These are phyloP conservation scores for Phytophthora fragariae DNA, from an alignment of 352 stramenopile genomes.

Conservation along the genomic window DNA sequence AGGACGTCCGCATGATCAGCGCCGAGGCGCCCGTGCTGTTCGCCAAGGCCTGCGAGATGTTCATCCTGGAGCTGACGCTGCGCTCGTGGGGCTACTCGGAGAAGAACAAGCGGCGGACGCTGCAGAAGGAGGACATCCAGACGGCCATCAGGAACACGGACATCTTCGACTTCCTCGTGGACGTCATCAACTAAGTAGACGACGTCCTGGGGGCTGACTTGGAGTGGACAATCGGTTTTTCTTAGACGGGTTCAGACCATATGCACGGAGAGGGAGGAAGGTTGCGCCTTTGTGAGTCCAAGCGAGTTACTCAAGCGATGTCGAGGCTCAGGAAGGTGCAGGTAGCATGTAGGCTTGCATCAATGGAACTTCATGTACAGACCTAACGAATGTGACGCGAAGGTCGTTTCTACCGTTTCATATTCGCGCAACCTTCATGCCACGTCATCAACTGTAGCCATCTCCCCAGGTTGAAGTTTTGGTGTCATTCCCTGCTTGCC, in stretches of 20 bases:
- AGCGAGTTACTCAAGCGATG: not conserved
- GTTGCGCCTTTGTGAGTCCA: not conserved
- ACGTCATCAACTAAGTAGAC: slow-evolving; percentile 89
- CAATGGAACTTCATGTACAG: slow-evolving; percentile 1
- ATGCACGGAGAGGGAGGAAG: not conserved
- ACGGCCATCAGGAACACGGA: slow-evolving; percentile 98
- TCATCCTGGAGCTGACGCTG: slow-evolving; percentile 99
- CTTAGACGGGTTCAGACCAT: slow-evolving; percentile 11
- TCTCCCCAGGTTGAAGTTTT: not conserved
- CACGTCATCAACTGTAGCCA: slow-evolving; percentile 2
- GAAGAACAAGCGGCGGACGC: slow-evolving; percentile 92
- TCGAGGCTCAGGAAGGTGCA: not conserved
- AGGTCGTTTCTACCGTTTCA: not conserved
- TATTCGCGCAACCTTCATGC: slow-evolving; percentile 1
- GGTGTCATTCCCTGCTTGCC: not conserved
- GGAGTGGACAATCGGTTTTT: not conserved
- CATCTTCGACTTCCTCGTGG: slow-evolving; percentile 99
- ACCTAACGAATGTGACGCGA: not conserved
- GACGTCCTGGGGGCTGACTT: not conserved
- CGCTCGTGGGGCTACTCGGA: slow-evolving; percentile 91
- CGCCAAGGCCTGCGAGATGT: slow-evolving; percentile 99
- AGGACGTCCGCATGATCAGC: slow-evolving; percentile 98
- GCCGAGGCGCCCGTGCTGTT: slow-evolving; percentile 98
- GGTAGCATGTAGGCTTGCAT: not conserved
- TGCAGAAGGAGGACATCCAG: slow-evolving; percentile 99